Evolutionary conservation across 1,139 yeast genomes (phyloP), one percentile per base, ranked within the genome.

Genomic region (Meyerozyma guilliermondii): DNA sequence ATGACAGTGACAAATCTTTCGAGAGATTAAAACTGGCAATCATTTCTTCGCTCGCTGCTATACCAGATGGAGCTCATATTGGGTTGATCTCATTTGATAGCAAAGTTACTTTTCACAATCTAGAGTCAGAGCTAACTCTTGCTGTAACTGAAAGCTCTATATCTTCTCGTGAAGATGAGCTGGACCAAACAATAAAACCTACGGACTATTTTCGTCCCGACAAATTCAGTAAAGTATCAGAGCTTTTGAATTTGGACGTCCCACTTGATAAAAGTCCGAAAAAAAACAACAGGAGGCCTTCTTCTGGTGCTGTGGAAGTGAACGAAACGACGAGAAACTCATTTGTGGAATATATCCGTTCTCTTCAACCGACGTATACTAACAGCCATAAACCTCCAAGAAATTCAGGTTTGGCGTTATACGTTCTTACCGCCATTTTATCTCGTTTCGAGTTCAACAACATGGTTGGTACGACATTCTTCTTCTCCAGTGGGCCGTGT

Each of bases 401-500:
- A 39, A 49, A 59, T 1, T 56, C 70, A 0, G 76, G 76, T 0
- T 46, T 66, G 11, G 67, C 74, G 3, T 50, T 58, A 27, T 60
- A 56, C 43, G 43, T 66, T 3, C 45, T 57, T 1, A 44, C 67
- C 1, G 36, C 52, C 2, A 33, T 67, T 2, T 47, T 69, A 4
- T 42, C 56, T 5, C 44, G 46, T 23, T 38, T 54, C 5, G 45
- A 62, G 1, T 54, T 48, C 43, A 51, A 49, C 17, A 53, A 59
- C 35, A 54, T 59, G 20, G 37, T 50, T 18, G 72, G 66, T 0
- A 58, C 61, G 17, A 52, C 66, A 0, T 36, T 53, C n/a, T 43
- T 62, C 7, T 67, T 68, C 42, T 47, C 62, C 1, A 52, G 63
- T 30, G 75, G 75, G 0, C 74, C 76, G 0, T 59, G 68, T 35